Evolutionary conservation across 164 flowering plant species (phyloP).

Genomic region (Vitis cinerea): DNA sequence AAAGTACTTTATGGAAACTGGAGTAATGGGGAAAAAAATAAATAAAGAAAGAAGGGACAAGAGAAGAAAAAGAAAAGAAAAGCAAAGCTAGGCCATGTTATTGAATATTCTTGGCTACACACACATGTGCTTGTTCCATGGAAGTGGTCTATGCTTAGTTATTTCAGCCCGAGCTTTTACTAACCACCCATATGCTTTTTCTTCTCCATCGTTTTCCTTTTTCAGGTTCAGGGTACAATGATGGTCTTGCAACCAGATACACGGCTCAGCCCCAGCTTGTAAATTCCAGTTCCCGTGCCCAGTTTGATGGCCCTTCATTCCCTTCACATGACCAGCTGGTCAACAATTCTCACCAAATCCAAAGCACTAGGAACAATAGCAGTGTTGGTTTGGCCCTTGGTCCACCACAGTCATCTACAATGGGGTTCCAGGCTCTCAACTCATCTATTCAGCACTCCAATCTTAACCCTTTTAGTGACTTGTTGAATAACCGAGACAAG

Average conservation of each 20-base stretch:
- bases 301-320: slow-evolving; percentile 21
- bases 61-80: too few relatives aligned
- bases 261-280: slow-evolving; percentile 16
- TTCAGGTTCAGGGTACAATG: slow-evolving; percentile 24
- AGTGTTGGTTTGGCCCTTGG: slow-evolving; percentile 40
- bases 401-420: slow-evolving; percentile 42
- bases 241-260: slow-evolving; percentile 17
- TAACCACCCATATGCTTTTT: neutral
- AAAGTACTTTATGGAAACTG: too few relatives aligned
- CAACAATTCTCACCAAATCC: slow-evolving; percentile 20
- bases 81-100: too few relatives aligned
- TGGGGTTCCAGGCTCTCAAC: slow-evolving; percentile 30
- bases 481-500: slow-evolving; percentile 48
- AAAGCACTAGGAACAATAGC: slow-evolving; percentile 19
- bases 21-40: too few relatives aligned
- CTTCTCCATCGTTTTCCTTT: neutral
- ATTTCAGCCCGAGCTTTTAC: neutral
- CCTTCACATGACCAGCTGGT: slow-evolving; percentile 23
- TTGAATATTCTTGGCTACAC: too few relatives aligned
- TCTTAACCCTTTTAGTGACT: slow-evolving; percentile 61
- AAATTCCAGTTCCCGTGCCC: slow-evolving; percentile 21
- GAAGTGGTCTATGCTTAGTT: neutral
- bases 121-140: too few relatives aligned
- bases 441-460: slow-evolving; percentile 40
- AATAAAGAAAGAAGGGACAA: too few relatives aligned